These are phyloP conservation scores for Strigomonas culicis DNA, from an alignment of 208 protist species.

Conservation along the genomic window DNA sequence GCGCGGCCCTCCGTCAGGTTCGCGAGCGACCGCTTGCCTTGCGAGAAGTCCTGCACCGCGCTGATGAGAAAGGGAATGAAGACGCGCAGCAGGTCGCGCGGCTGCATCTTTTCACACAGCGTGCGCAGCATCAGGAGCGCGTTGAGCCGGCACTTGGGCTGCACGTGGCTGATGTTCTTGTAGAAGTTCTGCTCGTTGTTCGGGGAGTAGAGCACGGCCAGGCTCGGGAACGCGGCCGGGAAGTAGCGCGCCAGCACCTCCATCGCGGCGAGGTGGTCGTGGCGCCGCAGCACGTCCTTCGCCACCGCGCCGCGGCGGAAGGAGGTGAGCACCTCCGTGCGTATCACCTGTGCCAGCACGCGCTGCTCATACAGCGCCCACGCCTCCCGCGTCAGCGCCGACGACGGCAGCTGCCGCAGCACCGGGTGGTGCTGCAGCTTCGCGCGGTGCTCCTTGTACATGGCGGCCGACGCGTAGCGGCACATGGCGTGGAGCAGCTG, in stretches of 20 bases:
- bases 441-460: background rate
- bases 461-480: constrained; percentile 48
- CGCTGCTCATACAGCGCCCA: constrained; percentile 19
- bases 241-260: constrained; percentile 65
- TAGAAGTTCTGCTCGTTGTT: constrained; percentile 83
- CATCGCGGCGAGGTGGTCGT: constrained; percentile 71
- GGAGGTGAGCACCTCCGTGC: constrained; percentile 64
- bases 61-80: constrained; percentile 85
- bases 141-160: constrained; percentile 78
- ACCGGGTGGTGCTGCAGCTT: background rate
- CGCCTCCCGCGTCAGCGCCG: background rate
- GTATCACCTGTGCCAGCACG: constrained; percentile 69
- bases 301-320: constrained; percentile 79
- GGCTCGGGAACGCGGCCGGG: constrained; percentile 52
- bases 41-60: constrained; percentile 83
- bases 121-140: constrained; percentile 67
- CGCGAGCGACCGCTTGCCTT: constrained; percentile 74
- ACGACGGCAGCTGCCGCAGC: background rate
- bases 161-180: constrained; percentile 76
- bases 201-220: constrained; percentile 63
- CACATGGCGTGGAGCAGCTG: constrained; percentile 75
- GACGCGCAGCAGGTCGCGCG: constrained; percentile 81
- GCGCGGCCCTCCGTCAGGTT: constrained; percentile 80
- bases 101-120: constrained; percentile 36
- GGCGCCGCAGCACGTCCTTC: constrained; percentile 69